Conservation (phyloP, 2,329 filamentous ascomycete genomes). For the Plenodomus biglobosus region DNA sequence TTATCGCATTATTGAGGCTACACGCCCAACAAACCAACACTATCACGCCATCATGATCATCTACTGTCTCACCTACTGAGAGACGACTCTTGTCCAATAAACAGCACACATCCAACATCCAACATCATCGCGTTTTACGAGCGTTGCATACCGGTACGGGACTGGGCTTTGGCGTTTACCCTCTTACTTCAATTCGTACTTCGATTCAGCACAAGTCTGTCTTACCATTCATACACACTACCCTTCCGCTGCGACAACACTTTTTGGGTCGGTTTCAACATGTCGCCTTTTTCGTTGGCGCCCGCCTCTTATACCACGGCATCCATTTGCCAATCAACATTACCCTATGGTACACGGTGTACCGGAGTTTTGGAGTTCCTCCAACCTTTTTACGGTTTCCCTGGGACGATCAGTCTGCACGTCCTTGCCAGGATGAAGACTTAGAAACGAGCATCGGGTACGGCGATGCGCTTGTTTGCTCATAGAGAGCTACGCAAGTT, state of each 20-base stretch:
- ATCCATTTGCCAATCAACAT: background rate
- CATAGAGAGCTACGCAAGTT: no score
- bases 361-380: background rate
- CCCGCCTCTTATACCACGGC: background rate
- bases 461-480: no score
- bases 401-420: no score
- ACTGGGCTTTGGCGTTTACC: constrained; percentile 33
- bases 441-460: no score
- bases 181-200: constrained; percentile 7
- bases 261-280: constrained; percentile 15
- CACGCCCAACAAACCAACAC: constrained; percentile 27
- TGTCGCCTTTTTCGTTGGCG: background rate
- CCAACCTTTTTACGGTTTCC: background rate
- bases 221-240: constrained; percentile 10
- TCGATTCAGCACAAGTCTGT: constrained; percentile 23
- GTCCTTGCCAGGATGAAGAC: no score
- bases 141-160: constrained; percentile 43
- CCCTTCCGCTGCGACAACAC: constrained; percentile 2
- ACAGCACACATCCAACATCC: constrained; percentile 13
- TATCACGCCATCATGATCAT: constrained; percentile 40
- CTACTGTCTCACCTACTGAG: constrained; percentile 31
- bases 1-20: constrained; percentile 38
- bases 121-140: constrained; percentile 33
- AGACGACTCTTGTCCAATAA: constrained; percentile 14
- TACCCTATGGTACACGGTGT: background rate